A percentile compares a stretch with the other conserved stretches of the same genome.
phyloP scores from a whole-genome alignment of 2,329 filamentous ascomycete species.

The Pseudopithomyces maydicus region DNA sequence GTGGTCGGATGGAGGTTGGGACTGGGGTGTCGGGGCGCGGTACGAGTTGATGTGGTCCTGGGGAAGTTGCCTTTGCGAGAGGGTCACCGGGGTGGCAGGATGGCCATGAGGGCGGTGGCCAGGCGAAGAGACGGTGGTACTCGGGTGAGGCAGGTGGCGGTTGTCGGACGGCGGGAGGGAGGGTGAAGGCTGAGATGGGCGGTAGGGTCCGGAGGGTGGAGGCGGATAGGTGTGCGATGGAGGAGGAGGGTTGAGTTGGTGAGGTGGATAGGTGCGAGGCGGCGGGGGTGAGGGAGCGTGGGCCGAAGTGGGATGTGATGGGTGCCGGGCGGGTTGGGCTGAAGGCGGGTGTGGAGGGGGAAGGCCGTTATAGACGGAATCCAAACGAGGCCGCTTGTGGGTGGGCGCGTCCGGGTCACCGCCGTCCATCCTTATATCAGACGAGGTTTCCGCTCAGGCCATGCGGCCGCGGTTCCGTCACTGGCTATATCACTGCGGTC shows the following conservation, averaged over 20 bases:
- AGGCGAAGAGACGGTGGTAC: conserved; percentile 37
- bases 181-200: conserved; percentile 34
- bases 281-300: conserved; percentile 38
- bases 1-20: conserved; percentile 25
- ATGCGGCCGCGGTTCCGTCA: conserved; percentile 42
- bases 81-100: conserved; percentile 36
- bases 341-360: conserved; percentile 40
- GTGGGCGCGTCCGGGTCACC: conserved; percentile 45
- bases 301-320: conserved; percentile 34
- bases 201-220: conserved; percentile 25
- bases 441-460: conserved; percentile 44
- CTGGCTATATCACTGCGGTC: conserved; percentile 22
- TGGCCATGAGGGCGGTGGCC: conserved; percentile 43
- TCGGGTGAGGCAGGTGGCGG: conserved; percentile 38
- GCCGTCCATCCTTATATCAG: conserved; percentile 46
- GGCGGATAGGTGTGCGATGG: conserved; percentile 28
- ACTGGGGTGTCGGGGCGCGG: conserved; percentile 37
- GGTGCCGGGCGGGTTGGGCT: conserved; percentile 33
- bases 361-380: conserved; percentile 42
- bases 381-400: conserved; percentile 47
- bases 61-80: conserved; percentile 28
- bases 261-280: conserved; percentile 31
- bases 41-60: conserved; percentile 42
- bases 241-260: conserved; percentile 25
- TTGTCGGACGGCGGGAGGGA: conserved; percentile 41